These are phyloP conservation scores for Synchytrium microbalum DNA, from an alignment of 371 early-diverging fungal species.

Conservation along the genomic window DNA sequence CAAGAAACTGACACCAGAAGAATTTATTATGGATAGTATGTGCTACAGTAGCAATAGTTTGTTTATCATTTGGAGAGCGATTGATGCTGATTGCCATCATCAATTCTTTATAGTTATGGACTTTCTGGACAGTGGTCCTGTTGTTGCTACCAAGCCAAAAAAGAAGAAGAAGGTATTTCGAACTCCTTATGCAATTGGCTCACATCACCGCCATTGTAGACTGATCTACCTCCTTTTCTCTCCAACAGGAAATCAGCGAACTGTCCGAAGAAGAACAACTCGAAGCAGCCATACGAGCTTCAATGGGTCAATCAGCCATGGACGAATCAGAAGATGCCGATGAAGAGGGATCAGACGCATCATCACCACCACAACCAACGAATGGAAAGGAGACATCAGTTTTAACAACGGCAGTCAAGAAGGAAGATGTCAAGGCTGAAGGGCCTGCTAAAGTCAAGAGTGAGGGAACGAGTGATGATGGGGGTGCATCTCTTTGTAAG, in stretches of 20 bases:
- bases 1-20: conserved; percentile 40
- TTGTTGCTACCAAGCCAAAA: conserved; percentile 1
- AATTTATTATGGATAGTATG: conserved; percentile 62
- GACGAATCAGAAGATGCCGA: conserved; percentile 9
- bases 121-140: background rate
- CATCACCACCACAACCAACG: background rate
- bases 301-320: conserved; percentile 18
- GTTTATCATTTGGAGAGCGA: too few relatives aligned
- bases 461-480: too few relatives aligned
- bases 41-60: too few relatives aligned
- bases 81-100: too few relatives aligned
- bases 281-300: conserved; percentile 68
- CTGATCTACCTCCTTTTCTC: conserved; percentile 37
- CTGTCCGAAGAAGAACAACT: conserved; percentile 89
- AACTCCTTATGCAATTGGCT: background rate
- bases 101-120: conserved; percentile 6
- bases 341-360: background rate
- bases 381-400: background rate
- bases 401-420: too few relatives aligned
- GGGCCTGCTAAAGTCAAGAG: too few relatives aligned
- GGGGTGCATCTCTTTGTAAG: too few relatives aligned
- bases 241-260: conserved; percentile 44
- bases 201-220: background rate
- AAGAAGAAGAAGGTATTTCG: conserved; percentile 5
- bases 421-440: too few relatives aligned